phyloP scores from a whole-genome alignment of 192 early-diverging fungal species.

The Spizellomyces punctatus region DNA sequence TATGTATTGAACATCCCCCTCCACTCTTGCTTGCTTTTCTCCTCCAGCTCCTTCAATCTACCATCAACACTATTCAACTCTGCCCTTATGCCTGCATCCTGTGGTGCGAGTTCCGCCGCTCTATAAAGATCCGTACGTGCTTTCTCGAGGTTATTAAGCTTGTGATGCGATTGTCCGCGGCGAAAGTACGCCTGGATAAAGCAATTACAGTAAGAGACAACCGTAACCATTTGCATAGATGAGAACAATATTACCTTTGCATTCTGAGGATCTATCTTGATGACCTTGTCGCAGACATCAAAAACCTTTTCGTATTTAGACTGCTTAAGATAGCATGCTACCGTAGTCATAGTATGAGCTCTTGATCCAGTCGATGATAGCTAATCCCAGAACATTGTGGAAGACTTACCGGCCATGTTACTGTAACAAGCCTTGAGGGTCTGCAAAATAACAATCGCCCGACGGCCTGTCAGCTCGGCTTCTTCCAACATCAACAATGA shows the following conservation, averaged over 20 bases:
- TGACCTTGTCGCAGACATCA: conserved; percentile 37
- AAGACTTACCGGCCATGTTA: conserved; percentile 47
- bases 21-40: conserved; percentile 46
- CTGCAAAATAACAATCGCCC: conserved; percentile 15
- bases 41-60: conserved; percentile 32
- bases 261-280: conserved; percentile 37
- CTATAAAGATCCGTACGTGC: conserved; percentile 44
- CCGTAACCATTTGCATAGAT: background rate
- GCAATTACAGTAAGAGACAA: background rate
- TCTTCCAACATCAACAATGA: too few species aligned
- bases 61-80: conserved; percentile 32
- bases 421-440: conserved; percentile 44
- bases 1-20: conserved; percentile 37
- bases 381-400: background rate
- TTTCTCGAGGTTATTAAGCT: conserved; percentile 35
- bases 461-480: too few species aligned
- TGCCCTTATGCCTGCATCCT: conserved; percentile 38
- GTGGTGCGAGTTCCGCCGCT: conserved; percentile 42
- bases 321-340: conserved; percentile 46
- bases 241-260: conserved; percentile 31
- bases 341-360: background rate
- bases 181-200: conserved; percentile 41
- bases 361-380: background rate
- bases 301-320: conserved; percentile 35
- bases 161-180: conserved; percentile 37